Base-by-base conservation (phyloP, 805 yeast genomes). In the Lipomyces yamadae region DNA sequence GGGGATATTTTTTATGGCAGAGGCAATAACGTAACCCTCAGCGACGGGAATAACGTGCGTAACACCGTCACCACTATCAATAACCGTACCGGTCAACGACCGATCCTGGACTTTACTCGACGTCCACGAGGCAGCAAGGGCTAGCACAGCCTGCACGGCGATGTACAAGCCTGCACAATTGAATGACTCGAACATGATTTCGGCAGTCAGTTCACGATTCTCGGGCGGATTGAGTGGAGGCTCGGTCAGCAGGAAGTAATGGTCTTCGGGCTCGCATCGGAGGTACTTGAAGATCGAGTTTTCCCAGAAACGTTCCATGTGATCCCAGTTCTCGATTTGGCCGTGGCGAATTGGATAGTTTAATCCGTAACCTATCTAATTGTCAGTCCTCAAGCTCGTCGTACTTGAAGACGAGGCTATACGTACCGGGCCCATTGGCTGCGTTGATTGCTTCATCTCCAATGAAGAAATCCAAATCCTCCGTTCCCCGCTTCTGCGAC, bases 171-270 rank as follows among this genome's bases (percentile, higher is more conserved):
- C 99, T 18, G 98, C 98, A 81, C 99, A 95, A 78, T 95, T 95
- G 84, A 95, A 95, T 24, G 97, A 88, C 81, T 95, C 99, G 81
- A 95, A 95, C 96, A 95, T 95, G 76, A 95, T 95, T 78, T 95
- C 99, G 11, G 99, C 99, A 0, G 97, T 92, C 78, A 91, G 92
- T 78, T 95, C 99, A 81, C 99, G 90, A 80, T 95, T 95, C 81
- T 95, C 99, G 5, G 99, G 99, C n/a, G 99, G 98, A 76, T 95
- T 95, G 72, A 95, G 85, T 30, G 99, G 99, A 10, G 99, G 99
- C 81, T 95, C 99, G 61, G 99, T 95, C 73, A 95, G 81, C 65
- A 95, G 81, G 79, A 95, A 95, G 77, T 91, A 92, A 76, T 95
- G 99, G 79, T 95, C 99, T 78, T 95, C 99, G 15, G 99, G 99